Evolutionary conservation across 2,329 filamentous ascomycete genomes (phyloP), one percentile per base, ranked within the genome.

Genomic region (Alternaria atra): DNA sequence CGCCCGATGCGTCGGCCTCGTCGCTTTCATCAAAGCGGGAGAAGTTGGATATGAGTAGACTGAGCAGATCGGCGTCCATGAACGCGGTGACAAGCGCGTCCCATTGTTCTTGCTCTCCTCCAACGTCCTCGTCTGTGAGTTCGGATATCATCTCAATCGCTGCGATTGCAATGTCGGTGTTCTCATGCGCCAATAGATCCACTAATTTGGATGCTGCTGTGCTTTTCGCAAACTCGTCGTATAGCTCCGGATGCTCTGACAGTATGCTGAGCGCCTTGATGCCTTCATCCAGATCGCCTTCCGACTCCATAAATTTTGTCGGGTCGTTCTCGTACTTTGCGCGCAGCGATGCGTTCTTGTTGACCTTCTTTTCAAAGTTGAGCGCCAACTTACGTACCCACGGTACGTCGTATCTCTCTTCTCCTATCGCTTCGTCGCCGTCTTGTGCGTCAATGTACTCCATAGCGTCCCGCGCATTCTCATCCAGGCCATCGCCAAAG

Each of bases 141-240:
- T 99, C 95, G 57, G 88, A 90, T 52, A 99, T 87, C 47, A 97
- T 91, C 80, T 98, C 91, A 51, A 97, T 89, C 0, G 91, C 92
- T 65, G 91, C 92, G 70, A 98, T 97, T 10, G 95, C 93, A 66
- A 99, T 96, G 74, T 99, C 95, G 0, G 94, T 94, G 77, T 99
- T 99, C 72, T 99, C 95, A 77, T 99, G 95, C 15, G 94, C 90
- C 50, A 99, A 82, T 53, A 99, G 80, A 2, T 90, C 87, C 1
- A 97, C 92, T 52, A 99, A 80, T 55, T 90, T 94, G 5, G 81
- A 86, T 0, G 89, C 88, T 60, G 89, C 91, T 20, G 91, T 91
- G 52, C 93, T 83, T 67, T 88, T 89, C 32, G 90, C 89, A 72
- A 97, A 93, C 63, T 96, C 92, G 12, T 83, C 82, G 77, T 95